Evolutionary conservation across 192 early-diverging fungal genomes (phyloP).

Genomic region (Backusella westeae): DNA sequence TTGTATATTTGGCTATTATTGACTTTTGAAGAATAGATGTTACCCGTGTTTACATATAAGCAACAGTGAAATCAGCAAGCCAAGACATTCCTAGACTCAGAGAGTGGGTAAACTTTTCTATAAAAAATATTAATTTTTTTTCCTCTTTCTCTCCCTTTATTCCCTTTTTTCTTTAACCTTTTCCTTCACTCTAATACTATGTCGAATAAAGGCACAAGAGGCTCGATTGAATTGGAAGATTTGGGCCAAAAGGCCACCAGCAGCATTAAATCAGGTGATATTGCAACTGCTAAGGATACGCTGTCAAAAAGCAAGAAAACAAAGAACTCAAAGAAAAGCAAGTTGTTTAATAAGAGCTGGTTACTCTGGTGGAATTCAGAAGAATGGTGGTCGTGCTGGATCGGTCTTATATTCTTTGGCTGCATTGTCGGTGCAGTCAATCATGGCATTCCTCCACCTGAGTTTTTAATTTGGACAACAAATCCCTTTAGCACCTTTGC

Average conservation of each 20-base stretch:
- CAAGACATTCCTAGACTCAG: neutral
- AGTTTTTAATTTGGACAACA: conserved; percentile 37
- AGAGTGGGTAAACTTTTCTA: neutral
- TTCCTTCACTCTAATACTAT: neutral
- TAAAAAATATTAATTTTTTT: neutral
- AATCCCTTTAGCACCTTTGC: conserved; percentile 50
- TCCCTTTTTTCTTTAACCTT: neutral
- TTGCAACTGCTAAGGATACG: neutral
- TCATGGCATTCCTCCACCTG: conserved; percentile 39
- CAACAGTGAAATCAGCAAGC: neutral
- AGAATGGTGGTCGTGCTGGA: conserved; percentile 60
- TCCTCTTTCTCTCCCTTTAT: neutral
- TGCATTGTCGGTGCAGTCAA: conserved; percentile 39
- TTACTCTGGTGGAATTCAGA: conserved; percentile 53
- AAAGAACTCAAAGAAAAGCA: neutral
- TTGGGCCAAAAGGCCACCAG: neutral
- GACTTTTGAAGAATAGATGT: neutral
- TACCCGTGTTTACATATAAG: neutral
- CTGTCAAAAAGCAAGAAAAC: neutral
- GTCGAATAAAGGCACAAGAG: neutral
- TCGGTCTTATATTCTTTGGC: conserved; percentile 50
- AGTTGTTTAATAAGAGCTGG: conserved; percentile 29
- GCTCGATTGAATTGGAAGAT: conserved; percentile 2
- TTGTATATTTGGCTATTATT: neutral
- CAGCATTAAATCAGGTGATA: neutral